Evolutionary conservation across 2,329 filamentous ascomycete species (phyloP), one percentile per base, ranked within the genome.

Genomic region (Zymoseptoria tritici): DNA sequence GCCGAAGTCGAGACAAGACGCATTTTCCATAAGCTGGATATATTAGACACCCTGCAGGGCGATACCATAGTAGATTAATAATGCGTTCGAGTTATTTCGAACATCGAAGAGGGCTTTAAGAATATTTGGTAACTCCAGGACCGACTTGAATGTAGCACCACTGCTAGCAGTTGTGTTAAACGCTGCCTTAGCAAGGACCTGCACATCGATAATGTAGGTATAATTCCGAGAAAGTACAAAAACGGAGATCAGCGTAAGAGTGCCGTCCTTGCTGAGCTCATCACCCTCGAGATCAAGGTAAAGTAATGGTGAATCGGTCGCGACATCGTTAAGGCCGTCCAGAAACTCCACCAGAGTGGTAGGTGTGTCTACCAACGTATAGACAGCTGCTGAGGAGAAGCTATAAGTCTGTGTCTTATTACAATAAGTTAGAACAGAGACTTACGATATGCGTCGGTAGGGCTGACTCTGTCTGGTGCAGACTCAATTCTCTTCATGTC

Each of bases 21-120:
- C 81, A 3, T 78, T 64, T 65, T 85, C 81, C 76, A 85, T 80
- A 0, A 86, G 73, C 66, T 86, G 82, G 0, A 86, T 57, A 63
- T 86, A 82, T 2, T 78, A 60, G 9, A 85, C 67, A 0, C 80
- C 78, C 0, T 63, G 60, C 0, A 85, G 64, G 0, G 58, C 21
- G 60, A 86, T 73, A 0, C 66, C 49, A 62, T 72, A 84, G 49
- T 76, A 78, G 51, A 50, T 67, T 65, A 74, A 82, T 0, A 86
- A 70, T 0, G 82, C 82, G 62, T 85, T 80, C 0, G 83, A 82
- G 65, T 85, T 81, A 62, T 80, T 82, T 1, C 82, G 80, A 13
- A 85, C 75, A 61, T 86, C 83, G 64, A 84, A 85, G 62, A 85
- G 76, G 21, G 80, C 78, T 63, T 85, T 85, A 0, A 72, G 69